Base-by-base conservation (phyloP, 2,329 filamentous ascomycete species). In the Nemania sp. region DNA sequence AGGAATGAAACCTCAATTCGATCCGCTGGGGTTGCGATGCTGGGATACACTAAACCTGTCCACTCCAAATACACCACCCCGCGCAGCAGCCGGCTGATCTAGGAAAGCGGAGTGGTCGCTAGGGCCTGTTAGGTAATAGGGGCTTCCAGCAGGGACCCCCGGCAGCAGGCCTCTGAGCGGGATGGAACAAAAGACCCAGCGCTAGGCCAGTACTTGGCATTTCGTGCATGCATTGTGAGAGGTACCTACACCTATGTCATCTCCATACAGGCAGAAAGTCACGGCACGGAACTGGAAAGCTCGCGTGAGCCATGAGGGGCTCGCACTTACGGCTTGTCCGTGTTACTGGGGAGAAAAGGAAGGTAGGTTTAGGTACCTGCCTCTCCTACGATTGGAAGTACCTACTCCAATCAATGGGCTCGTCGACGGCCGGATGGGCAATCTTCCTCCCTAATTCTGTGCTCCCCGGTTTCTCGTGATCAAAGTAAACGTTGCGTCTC, bases 21-120 rank as follows among this genome's bases (percentile, higher is more conserved):
- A 54, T 58, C 55, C 13, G 45, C 54, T 47, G 35, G 45, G 25
- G 48, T 53, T 29, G 43, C 32, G 29, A 13, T 46, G 12, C 29
- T 40, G 40, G 7, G 39, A 20, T 25, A 21, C 34, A 32, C 57
- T 57, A 51, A 47, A 46, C 34, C 25, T 60, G 29, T 45, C 25
- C 59, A 56, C 56, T 50, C 60, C 57, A 54, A 65, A 63, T 58
- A 45, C 43, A 62, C 53, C 32, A 51, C 46, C 57, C 49, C 50
- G 40, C 17, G 15, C 43, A 46, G 40, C 49, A 57, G 18, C 62
- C 59, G 62, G 53, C 52, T 64, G 62, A 62, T 48, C 60, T 56
- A 46, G 60, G 50, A 58, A 62, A 54, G 45, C 45, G 54, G 59
- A 35, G 21, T 47, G 18, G n/a, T 21, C 13, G 37, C 49, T 48